Evolutionary conservation across 129 eudicot species (phyloP), one percentile per base, ranked within the genome.

Genomic region (Ambrosia trifida): DNA sequence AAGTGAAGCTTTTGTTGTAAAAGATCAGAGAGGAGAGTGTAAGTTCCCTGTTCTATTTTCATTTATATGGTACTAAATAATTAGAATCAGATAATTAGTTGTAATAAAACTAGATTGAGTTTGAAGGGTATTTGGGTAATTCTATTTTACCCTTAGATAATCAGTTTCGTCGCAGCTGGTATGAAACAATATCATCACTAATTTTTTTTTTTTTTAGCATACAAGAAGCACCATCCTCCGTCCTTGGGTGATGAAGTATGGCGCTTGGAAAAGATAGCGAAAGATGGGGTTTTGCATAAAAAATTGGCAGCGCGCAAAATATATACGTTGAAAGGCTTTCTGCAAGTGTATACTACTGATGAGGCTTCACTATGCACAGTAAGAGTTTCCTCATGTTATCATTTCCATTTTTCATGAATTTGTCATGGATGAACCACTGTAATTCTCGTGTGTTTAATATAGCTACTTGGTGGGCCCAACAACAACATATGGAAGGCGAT

Each of bases 1-100:
- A 70, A 89, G 95, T 69, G 88, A 82, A 38, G 77, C 90, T 8
- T 94, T 94, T 70, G 43, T 80, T 16, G 98, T 94, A 0, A 79
- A 82, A 78, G 98, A 94, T 79, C 96, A 87, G 38, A 80, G 98
- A 33, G 97, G 96, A 72, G 96, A 94, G 87, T 74, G 98, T 94
- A 87, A 86, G 91, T 63, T 35, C 36, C 64, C 24, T 2, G 2
- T 51, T 40, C 20, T 61, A 49, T 47, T 69, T 76, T 49, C 54
- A 28, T 36, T 9, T 1, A 2, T 54, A 12, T n/a, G n/a, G 36
- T 49, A 36, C 28, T 64, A 64, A 61, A 64, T 64, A 40, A 40
- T 17, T 19, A 64, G 33, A 40, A 64, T 40, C 7, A 38, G 69
- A 64, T 41, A 40, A 8, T 40, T 12, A 64, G 31, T 35, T 35